Conservation (phyloP, 2,329 filamentous ascomycete species). For the Colletotrichum liriopes region DNA sequence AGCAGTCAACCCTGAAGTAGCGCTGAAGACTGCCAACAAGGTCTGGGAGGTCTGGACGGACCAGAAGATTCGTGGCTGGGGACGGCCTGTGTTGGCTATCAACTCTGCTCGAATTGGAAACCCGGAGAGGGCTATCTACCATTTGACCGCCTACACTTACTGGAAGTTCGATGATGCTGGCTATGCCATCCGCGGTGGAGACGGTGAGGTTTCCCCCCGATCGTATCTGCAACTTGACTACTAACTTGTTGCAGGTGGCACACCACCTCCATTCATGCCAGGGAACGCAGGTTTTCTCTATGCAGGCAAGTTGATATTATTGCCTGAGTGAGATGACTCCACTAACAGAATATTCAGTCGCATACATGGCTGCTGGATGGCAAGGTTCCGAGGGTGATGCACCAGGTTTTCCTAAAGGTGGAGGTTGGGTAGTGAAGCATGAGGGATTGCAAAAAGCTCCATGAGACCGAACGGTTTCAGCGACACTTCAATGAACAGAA, state of each 20-base stretch:
- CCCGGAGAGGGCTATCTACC: conserved; percentile 57
- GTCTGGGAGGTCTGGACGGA: conserved; percentile 60
- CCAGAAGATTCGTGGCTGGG: conserved; percentile 61
- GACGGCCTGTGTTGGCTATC: conserved; percentile 63
- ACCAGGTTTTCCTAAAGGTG: conserved; percentile 55
- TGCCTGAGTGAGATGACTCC: accelerated
- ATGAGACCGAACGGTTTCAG: not conserved
- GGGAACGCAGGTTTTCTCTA: conserved; percentile 57
- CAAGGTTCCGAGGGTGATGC: conserved; percentile 46
- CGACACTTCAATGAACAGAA: no score
- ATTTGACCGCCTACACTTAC: conserved; percentile 59
- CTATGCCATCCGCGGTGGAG: conserved; percentile 50
- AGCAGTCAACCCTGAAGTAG: conserved; percentile 54
- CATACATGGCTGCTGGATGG: conserved; percentile 52
- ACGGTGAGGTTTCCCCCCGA: conserved; percentile 38
- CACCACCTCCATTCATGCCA: conserved; percentile 55
- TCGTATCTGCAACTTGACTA: not conserved
- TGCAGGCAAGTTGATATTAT: conserved; percentile 45
- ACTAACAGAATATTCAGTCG: conserved; percentile 46
- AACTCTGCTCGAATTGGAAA: conserved; percentile 60
- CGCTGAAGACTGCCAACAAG: conserved; percentile 56
- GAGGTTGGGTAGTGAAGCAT: conserved; percentile 53
- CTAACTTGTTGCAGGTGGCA: conserved; percentile 24
- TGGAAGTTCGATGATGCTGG: conserved; percentile 60
- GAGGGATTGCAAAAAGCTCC: conserved; percentile 53